Conservation (phyloP, 1,284 basidiomycete species). For the Phellinidium pouzarii region DNA sequence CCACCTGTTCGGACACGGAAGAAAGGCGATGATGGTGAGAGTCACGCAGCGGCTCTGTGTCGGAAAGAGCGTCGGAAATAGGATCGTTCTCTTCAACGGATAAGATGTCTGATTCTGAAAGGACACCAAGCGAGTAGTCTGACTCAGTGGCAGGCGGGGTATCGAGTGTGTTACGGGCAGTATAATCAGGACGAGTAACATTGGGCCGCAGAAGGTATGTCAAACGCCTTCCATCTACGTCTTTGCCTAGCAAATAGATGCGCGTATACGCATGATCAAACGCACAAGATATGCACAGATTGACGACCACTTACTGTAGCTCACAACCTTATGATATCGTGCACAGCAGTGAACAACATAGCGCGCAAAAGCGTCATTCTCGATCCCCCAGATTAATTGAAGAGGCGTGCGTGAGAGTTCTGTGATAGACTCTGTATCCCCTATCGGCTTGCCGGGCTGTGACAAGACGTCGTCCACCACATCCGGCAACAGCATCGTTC, state of each 20-base stretch:
- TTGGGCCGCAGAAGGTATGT: constrained; percentile 76
- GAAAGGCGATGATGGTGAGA: constrained; percentile 14
- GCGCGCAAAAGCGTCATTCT: constrained; percentile 62
- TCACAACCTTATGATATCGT: constrained; percentile 68
- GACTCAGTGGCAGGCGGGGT: constrained; percentile 68
- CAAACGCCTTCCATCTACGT: constrained; percentile 50
- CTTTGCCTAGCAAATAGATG: constrained; percentile 50
- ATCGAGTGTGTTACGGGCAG: constrained; percentile 38
- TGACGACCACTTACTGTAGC: constrained; percentile 56
- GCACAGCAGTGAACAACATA: constrained; percentile 78
- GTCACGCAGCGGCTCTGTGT: constrained; percentile 6
- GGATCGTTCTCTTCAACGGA: constrained; percentile 33
- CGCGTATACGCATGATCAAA: constrained; percentile 3
- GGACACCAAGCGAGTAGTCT: constrained; percentile 29
- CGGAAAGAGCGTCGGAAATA: constrained; percentile 38
- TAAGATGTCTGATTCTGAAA: constrained; percentile 42
- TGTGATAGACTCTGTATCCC: constrained; percentile 44
- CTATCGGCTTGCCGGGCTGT: constrained; percentile 39
- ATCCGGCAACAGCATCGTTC: constrained; percentile 49
- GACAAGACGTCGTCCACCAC: constrained; percentile 25
- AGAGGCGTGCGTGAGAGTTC: constrained; percentile 61
- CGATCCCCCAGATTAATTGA: constrained; percentile 63
- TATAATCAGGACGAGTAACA: constrained; percentile 50
- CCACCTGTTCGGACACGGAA: constrained; percentile 10
- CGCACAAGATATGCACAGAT: constrained; percentile 1